Conservation (phyloP, 257 asterid genomes). For the Asclepias syriaca region DNA sequence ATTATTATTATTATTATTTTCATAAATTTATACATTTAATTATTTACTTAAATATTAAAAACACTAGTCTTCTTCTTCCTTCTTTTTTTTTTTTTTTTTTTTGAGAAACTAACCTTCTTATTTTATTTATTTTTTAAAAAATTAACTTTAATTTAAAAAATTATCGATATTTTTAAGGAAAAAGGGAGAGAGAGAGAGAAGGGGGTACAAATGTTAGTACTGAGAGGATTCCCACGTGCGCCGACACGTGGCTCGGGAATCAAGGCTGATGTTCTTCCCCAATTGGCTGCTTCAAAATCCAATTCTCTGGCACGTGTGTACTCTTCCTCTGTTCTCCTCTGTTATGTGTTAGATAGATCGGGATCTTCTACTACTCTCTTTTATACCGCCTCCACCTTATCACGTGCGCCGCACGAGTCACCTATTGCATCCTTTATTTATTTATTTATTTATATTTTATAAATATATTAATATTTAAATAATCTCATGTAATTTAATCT, state of each 20-base stretch:
- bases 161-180: background rate
- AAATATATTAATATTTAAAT: no score
- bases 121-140: no score
- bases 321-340: background rate
- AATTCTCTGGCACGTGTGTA: conserved; percentile 29
- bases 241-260: conserved; percentile 30
- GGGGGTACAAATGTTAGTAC: conserved; percentile 21
- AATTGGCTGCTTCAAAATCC: conserved; percentile 3
- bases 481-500: no score
- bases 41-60: no score
- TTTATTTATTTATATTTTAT: background rate
- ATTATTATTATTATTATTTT: background rate
- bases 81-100: no score
- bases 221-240: conserved; percentile 39
- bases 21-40: no score
- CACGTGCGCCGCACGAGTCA: conserved; percentile 26
- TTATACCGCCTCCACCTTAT: conserved; percentile 1
- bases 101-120: no score
- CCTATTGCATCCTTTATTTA: background rate
- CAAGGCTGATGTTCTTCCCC: conserved; percentile 17
- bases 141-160: no score
- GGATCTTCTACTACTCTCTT: background rate
- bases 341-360: background rate
- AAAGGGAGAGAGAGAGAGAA: background rate
- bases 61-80: no score